These are phyloP conservation scores for Sinapis alba DNA, from an alignment of 441 rosid genomes.

Conservation along the genomic window DNA sequence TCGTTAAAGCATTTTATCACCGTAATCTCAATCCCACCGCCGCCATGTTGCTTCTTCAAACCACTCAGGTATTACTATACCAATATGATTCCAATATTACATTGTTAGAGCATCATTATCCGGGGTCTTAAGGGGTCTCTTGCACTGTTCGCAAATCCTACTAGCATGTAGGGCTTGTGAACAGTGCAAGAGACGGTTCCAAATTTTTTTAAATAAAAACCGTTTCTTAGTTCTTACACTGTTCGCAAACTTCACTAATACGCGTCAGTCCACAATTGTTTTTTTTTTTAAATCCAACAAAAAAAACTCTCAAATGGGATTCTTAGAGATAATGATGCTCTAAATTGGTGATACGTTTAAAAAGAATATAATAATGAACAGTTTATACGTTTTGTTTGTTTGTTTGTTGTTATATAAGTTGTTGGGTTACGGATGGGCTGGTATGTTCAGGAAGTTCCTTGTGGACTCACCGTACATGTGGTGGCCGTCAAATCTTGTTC, in stretches of 20 bases:
- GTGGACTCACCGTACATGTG: constrained; percentile 95
- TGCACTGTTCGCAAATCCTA: too few species aligned
- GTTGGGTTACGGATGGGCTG: constrained; percentile 94
- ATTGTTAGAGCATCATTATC: too few species aligned
- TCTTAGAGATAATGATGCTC: too few species aligned
- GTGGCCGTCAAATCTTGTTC: constrained; percentile 91
- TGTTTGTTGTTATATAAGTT: constrained; percentile 39
- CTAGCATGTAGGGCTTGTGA: too few species aligned
- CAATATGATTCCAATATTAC: background rate
- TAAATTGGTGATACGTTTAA: background rate
- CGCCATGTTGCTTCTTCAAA: constrained; percentile 63
- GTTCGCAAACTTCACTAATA: too few species aligned
- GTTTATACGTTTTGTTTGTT: background rate
- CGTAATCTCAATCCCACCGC: constrained; percentile 46
- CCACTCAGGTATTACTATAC: constrained; percentile 74
- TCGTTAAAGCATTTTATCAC: constrained; percentile 60
- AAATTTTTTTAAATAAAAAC: too few species aligned
- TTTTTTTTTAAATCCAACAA: too few species aligned
- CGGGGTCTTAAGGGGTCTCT: too few species aligned
- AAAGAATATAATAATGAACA: background rate
- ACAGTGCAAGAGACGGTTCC: too few species aligned
- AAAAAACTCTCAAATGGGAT: too few species aligned
- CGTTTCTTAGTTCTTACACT: too few species aligned
- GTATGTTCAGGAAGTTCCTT: constrained; percentile 60
- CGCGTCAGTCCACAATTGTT: too few species aligned